Conservation (phyloP, 176 grass and related monocot genomes). For the Oryza meyeriana region DNA sequence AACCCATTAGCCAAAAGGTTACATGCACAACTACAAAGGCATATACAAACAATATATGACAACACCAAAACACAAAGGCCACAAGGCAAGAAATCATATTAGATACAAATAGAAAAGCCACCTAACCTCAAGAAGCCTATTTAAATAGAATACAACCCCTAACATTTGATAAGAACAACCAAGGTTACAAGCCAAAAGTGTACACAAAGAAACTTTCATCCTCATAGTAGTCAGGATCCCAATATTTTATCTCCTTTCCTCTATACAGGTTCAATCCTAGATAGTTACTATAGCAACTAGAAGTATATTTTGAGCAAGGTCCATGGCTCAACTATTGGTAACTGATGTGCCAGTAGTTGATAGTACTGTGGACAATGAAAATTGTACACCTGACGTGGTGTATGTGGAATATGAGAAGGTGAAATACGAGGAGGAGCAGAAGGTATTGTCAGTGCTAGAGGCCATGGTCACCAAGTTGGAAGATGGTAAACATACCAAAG, state of each 20-base stretch:
- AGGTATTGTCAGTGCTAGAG: not conserved
- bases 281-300: not conserved
- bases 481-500: not conserved
- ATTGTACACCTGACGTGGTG: not conserved
- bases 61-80: not conserved
- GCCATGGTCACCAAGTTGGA: not conserved
- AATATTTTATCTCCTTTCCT: not conserved
- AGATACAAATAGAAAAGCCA: not conserved
- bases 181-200: not conserved
- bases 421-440: not conserved
- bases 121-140: not conserved
- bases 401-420: not conserved
- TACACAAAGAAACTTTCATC: not conserved
- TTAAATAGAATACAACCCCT: not conserved
- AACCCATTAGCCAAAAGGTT: not conserved
- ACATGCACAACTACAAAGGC: not conserved
- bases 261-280: not conserved
- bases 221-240: not conserved
- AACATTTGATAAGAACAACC: not conserved
- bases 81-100: not conserved
- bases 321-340: not conserved
- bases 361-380: not conserved
- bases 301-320: not conserved
- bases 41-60: not conserved
- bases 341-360: not conserved